phyloP scores from a whole-genome alignment of 345 rosid species.

The Angophora floribunda region DNA sequence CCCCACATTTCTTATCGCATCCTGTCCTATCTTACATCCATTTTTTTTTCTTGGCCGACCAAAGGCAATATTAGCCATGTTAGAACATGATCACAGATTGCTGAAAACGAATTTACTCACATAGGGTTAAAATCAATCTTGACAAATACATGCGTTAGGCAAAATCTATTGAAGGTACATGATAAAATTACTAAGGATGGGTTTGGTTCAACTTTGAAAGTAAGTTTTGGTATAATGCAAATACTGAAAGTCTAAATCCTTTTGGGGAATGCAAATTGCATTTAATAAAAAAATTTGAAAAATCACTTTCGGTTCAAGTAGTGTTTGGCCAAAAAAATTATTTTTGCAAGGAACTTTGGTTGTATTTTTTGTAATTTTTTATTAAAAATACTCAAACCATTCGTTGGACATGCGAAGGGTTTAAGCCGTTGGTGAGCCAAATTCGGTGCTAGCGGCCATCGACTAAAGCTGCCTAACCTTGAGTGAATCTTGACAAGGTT shows the following conservation, averaged over 20 bases:
- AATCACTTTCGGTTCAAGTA: not conserved
- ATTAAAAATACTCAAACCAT: too few relatives aligned
- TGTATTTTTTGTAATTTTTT: too few relatives aligned
- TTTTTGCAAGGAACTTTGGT: too few relatives aligned
- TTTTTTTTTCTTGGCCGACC: not conserved
- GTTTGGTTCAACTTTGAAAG: not conserved
- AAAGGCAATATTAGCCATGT: not conserved
- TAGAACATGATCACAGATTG: not conserved
- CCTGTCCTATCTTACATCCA: not conserved
- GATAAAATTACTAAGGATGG: not conserved
- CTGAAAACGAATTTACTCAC: not conserved
- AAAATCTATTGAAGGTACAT: not conserved
- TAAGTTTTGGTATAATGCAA: too few relatives aligned
- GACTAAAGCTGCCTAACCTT: not conserved
- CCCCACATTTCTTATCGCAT: not conserved
- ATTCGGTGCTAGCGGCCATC: fast-evolving
- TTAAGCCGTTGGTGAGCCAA: fast-evolving
- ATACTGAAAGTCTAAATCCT: too few relatives aligned
- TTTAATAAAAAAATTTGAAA: not conserved
- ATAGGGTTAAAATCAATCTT: not conserved
- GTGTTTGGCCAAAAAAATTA: not conserved
- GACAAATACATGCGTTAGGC: not conserved
- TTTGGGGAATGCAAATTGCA: fast-evolving
- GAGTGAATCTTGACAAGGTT: too few relatives aligned
- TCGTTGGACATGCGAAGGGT: too few relatives aligned